A percentile compares a stretch with the other conserved stretches of the same genome.
Conservation (phyloP, 2,329 filamentous ascomycete genomes). For the Pseudogymnoascus sp. region DNA sequence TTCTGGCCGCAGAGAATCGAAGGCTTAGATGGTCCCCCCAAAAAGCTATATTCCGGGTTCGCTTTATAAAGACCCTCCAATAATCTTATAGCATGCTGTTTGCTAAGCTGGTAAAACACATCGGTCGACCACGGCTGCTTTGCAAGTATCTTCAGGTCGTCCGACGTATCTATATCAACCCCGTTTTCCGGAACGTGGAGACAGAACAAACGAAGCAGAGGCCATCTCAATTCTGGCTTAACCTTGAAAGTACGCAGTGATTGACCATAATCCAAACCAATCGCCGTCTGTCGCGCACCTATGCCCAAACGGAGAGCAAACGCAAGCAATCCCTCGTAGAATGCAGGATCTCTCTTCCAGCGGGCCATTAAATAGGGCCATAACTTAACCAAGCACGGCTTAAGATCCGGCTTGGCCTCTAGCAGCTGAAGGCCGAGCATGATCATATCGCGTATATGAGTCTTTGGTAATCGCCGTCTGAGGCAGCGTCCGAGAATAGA, state of each 20-base stretch:
- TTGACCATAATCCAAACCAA: background rate
- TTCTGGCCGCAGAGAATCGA: constrained; percentile 12
- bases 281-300: constrained; percentile 7
- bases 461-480: constrained; percentile 10
- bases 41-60: constrained; percentile 10
- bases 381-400: background rate
- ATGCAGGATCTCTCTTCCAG: constrained; percentile 11
- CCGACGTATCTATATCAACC: constrained; percentile 13
- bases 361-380: constrained; percentile 11
- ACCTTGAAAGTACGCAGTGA: background rate
- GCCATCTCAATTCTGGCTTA: constrained; percentile 12
- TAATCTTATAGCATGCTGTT: constrained; percentile 12
- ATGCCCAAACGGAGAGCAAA: constrained; percentile 13
- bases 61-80: constrained; percentile 10
- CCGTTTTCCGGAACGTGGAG: constrained; percentile 13
- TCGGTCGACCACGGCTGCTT: constrained; percentile 13
- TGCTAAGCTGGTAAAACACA: constrained; percentile 12
- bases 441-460: constrained; percentile 10
- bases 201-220: constrained; percentile 15
- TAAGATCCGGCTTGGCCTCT: constrained; percentile 11
- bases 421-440: constrained; percentile 13
- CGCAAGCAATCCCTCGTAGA: constrained; percentile 12
- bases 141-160: constrained; percentile 12
- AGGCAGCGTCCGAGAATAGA: constrained; percentile 11
- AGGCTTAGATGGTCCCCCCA: background rate